These are phyloP conservation scores for Arthrinium puccinioides DNA, from an alignment of 2,329 filamentous ascomycete species.

Conservation along the genomic window DNA sequence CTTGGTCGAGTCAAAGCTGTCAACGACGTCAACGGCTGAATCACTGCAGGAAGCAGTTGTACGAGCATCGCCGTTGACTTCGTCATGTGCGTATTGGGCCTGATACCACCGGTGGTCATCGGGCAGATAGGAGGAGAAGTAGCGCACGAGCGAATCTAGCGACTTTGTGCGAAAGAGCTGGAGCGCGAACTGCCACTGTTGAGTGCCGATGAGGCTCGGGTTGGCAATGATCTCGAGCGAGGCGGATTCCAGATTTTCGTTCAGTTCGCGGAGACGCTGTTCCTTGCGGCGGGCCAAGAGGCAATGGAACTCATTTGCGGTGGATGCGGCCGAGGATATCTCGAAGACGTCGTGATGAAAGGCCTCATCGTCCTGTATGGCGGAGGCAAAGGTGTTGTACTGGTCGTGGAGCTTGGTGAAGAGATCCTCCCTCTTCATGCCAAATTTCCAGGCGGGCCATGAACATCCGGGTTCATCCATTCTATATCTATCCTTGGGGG, in stretches of 20 bases:
- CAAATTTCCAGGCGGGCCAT: slow-evolving; percentile 58
- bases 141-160: slow-evolving; percentile 52
- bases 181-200: slow-evolving; percentile 51
- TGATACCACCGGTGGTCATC: slow-evolving; percentile 37
- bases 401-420: slow-evolving; percentile 50
- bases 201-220: slow-evolving; percentile 48
- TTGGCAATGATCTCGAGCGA: slow-evolving; percentile 56
- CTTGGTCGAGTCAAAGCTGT: slow-evolving; percentile 28
- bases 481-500: slow-evolving; percentile 14
- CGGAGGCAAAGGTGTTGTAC: slow-evolving; percentile 51
- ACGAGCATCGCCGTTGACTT: slow-evolving; percentile 2
- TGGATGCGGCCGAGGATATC: slow-evolving; percentile 42
- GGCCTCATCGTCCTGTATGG: slow-evolving; percentile 51
- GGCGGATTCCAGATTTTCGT: slow-evolving; percentile 47
- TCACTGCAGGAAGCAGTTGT: slow-evolving; percentile 29
- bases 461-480: slow-evolving; percentile 48
- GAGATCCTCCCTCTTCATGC: slow-evolving; percentile 52
- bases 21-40: slow-evolving; percentile 27
- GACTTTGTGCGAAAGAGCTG: slow-evolving; percentile 53
- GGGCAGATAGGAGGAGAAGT: slow-evolving; percentile 52
- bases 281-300: slow-evolving; percentile 46
- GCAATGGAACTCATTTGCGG: slow-evolving; percentile 46
- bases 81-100: slow-evolving; percentile 10
- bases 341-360: slow-evolving; percentile 57
- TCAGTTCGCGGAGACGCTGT: slow-evolving; percentile 46